A percentile compares a stretch with the other conserved stretches of the same genome.
Conservation (phyloP, 805 yeast genomes). For the Brettanomyces nanus region DNA sequence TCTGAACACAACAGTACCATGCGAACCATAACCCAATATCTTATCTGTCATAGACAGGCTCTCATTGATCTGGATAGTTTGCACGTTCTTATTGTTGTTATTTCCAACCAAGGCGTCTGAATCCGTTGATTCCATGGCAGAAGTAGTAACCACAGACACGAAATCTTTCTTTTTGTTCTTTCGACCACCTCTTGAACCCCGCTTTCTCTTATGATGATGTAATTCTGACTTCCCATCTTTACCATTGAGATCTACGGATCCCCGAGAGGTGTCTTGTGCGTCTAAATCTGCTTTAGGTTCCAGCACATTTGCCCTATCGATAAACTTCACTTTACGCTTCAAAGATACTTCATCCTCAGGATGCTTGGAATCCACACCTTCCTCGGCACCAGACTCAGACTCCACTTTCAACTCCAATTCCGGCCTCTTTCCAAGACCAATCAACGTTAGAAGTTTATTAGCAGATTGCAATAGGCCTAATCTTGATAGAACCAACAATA, state of each 20-base stretch:
- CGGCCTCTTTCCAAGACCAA: slow-evolving; percentile 17
- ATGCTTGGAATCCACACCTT: not conserved
- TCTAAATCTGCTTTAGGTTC: not conserved
- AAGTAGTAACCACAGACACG: not conserved
- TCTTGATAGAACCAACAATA: slow-evolving; percentile 30
- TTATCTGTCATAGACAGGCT: slow-evolving; percentile 59
- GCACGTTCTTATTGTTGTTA: not conserved
- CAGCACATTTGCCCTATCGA: not conserved
- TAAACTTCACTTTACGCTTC: not conserved
- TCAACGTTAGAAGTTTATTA: slow-evolving; percentile 20
- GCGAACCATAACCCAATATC: slow-evolving; percentile 91
- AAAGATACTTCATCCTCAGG: not conserved
- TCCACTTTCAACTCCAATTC: not conserved
- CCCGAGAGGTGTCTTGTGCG: no score
- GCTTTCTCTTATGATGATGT: slow-evolving; percentile 44
- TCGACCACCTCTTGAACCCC: slow-evolving; percentile 84
- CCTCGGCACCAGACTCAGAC: not conserved
- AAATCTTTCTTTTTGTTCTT: slow-evolving; percentile 35
- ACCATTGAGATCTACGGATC: no score
- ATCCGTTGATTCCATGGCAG: not conserved
- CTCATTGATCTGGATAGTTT: slow-evolving; percentile 18
- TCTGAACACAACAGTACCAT: slow-evolving; percentile 89
- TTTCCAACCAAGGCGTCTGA: not conserved
- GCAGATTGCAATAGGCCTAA: slow-evolving; percentile 30
- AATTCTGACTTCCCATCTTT: slow-evolving; percentile 7